A percentile compares a stretch with the other conserved stretches of the same genome.
Evolutionary conservation across 179 eudicot genomes (phyloP).

Genomic region (Silene noctiflora): DNA sequence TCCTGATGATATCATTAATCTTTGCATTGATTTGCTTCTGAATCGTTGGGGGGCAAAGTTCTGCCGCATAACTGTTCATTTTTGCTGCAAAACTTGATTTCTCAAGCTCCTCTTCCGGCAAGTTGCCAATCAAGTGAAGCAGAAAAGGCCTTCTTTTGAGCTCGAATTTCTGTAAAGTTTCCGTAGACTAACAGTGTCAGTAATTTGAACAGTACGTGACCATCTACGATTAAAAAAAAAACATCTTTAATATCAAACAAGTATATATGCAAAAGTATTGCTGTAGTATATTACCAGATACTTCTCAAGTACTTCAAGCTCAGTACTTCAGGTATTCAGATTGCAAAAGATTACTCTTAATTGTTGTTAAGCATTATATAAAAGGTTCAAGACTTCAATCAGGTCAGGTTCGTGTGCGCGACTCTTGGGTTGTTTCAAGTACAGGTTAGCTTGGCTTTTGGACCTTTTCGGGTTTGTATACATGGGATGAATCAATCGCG

Average conservation of each 20-base stretch:
- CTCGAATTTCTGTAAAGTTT: constrained; percentile 75
- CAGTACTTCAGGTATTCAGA: background rate
- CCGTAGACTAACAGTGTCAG: background rate
- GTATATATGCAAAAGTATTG: background rate
- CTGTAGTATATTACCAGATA: background rate
- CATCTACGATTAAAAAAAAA: background rate
- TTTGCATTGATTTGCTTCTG: constrained; percentile 72
- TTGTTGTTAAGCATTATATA: no score
- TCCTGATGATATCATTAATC: constrained; percentile 65
- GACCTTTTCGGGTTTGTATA: background rate
- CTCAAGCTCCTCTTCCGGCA: constrained; percentile 86
- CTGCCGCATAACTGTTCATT: constrained; percentile 85
- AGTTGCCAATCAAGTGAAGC: constrained; percentile 86
- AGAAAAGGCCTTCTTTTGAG: constrained; percentile 80
- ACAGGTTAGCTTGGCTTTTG: background rate
- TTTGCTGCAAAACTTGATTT: constrained; percentile 76
- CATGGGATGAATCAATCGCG: background rate
- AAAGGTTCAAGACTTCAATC: background rate
- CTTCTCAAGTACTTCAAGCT: background rate
- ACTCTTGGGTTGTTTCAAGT: no score
- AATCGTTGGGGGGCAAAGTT: constrained; percentile 68
- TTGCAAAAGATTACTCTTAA: background rate
- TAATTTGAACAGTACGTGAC: background rate
- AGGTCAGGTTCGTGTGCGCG: background rate
- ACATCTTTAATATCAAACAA: background rate